Percentiles rank a stretch among this genome's conserved stretches.
phyloP scores from a whole-genome alignment of 2,329 filamentous ascomycete genomes.

The Aspergillus sojae region DNA sequence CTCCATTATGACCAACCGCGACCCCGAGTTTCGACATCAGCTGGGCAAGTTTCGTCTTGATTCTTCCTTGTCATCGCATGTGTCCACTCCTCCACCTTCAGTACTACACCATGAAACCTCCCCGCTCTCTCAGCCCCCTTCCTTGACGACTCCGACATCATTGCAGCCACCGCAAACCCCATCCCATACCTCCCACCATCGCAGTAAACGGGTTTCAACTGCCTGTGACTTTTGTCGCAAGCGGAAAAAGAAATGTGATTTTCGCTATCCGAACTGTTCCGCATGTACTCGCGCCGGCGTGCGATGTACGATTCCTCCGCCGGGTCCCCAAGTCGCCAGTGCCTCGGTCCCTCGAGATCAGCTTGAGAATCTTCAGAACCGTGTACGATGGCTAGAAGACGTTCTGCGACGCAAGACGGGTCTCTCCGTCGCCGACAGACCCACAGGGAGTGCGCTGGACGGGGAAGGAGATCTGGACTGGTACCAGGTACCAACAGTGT shows the following conservation, averaged over 20 bases:
- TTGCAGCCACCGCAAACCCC: constrained; percentile 9
- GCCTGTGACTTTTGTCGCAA: constrained; percentile 46
- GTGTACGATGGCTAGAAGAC: constrained; percentile 43
- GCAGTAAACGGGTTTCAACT: constrained; percentile 42
- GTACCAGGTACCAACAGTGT: constrained; percentile 42
- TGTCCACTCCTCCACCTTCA: not conserved
- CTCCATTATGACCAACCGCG: constrained; percentile 25
- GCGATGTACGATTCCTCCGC: constrained; percentile 43
- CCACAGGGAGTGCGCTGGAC: constrained; percentile 37
- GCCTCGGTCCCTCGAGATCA: constrained; percentile 43
- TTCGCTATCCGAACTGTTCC: constrained; percentile 44
- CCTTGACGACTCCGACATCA: constrained; percentile 13
- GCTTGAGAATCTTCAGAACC: constrained; percentile 43
- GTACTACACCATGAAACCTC: constrained; percentile 4
- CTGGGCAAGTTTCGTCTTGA: constrained; percentile 28
- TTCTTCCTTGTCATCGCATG: constrained; percentile 10
- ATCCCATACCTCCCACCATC: constrained; percentile 16
- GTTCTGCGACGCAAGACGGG: constrained; percentile 39
- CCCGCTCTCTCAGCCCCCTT: constrained; percentile 10
- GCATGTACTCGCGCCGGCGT: constrained; percentile 44
- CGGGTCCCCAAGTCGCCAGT: constrained; percentile 40
- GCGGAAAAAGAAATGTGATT: constrained; percentile 46
- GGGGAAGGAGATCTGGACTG: constrained; percentile 38
- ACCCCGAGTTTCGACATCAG: constrained; percentile 27
- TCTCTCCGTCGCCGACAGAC: constrained; percentile 34